These are phyloP conservation scores for Exophiala phaeomuriformis DNA, from an alignment of 2,329 filamentous ascomycete species.

Conservation along the genomic window DNA sequence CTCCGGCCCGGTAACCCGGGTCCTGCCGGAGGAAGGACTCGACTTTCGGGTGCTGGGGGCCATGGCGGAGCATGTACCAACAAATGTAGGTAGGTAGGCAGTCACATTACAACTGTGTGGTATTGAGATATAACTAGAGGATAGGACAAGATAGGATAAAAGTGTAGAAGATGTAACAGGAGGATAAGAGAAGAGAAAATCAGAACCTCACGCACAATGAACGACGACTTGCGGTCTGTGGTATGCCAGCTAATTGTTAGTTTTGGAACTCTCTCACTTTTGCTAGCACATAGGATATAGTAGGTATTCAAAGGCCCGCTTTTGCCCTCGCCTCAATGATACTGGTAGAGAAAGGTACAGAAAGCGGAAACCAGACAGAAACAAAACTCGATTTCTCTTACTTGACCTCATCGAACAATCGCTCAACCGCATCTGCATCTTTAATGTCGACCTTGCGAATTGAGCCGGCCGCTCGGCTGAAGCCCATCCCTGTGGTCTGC, in stretches of 20 bases:
- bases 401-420: slow-evolving; percentile 47
- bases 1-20: no score
- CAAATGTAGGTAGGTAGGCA: no score
- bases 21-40: no score
- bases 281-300: background rate
- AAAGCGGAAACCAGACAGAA: background rate
- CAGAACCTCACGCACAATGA: slow-evolving; percentile 57
- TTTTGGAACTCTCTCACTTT: background rate
- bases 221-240: slow-evolving; percentile 66
- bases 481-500: slow-evolving; percentile 64
- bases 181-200: no score
- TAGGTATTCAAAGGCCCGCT: no score
- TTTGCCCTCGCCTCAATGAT: background rate
- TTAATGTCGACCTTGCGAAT: slow-evolving; percentile 53
- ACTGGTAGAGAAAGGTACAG: background rate
- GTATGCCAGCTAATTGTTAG: background rate
- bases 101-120: background rate
- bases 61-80: no score
- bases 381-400: slow-evolving; percentile 30
- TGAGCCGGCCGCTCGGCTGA: slow-evolving; percentile 62
- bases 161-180: no score
- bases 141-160: slow-evolving; percentile 3
- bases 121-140: slow-evolving; percentile 8
- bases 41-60: no score
- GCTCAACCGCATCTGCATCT: slow-evolving; percentile 40